Percentiles rank a stretch among this genome's conserved stretches.
phyloP scores from a whole-genome alignment of 2,329 filamentous ascomycete species.

The Onygenales sp. region DNA sequence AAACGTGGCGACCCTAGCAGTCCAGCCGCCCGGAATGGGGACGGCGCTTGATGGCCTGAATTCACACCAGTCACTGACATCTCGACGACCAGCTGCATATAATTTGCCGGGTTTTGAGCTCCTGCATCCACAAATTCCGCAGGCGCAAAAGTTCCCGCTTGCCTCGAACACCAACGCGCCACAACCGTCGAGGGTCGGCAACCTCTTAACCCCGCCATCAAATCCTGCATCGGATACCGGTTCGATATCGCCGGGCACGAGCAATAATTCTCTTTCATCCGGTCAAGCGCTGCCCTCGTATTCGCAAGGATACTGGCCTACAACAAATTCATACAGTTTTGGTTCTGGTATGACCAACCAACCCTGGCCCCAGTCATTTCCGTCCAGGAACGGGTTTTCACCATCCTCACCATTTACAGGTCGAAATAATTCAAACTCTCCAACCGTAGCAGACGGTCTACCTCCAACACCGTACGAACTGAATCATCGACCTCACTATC shows the following conservation, averaged over 20 bases:
- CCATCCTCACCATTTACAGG: slow-evolving; percentile 40
- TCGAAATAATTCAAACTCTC: slow-evolving; percentile 48
- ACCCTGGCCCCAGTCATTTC: slow-evolving; percentile 35
- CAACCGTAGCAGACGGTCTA: slow-evolving; percentile 52
- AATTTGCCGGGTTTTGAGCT: slow-evolving; percentile 62
- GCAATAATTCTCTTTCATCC: slow-evolving; percentile 11
- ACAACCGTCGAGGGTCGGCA: slow-evolving; percentile 47
- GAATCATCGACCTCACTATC: slow-evolving; percentile 53
- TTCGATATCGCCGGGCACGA: slow-evolving; percentile 42
- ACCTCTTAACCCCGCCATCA: slow-evolving; percentile 54
- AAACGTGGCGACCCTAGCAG: slow-evolving; percentile 55
- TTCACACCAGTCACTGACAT: slow-evolving; percentile 56
- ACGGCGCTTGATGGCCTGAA: slow-evolving; percentile 52
- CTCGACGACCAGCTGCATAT: slow-evolving; percentile 60
- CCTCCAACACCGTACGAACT: slow-evolving; percentile 57
- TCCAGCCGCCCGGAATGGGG: slow-evolving; percentile 53
- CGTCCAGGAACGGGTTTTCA: slow-evolving; percentile 47
- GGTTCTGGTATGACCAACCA: slow-evolving; percentile 38
- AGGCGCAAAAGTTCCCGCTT: slow-evolving; percentile 41
- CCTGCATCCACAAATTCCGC: slow-evolving; percentile 49
- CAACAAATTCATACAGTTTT: slow-evolving; percentile 48
- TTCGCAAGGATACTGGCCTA: slow-evolving; percentile 48
- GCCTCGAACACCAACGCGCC: slow-evolving; percentile 31
- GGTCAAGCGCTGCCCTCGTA: slow-evolving; percentile 37
- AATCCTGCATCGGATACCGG: slow-evolving; percentile 42